These are phyloP conservation scores for Clarkia xantiana DNA, from an alignment of 345 rosid genomes.

Conservation along the genomic window DNA sequence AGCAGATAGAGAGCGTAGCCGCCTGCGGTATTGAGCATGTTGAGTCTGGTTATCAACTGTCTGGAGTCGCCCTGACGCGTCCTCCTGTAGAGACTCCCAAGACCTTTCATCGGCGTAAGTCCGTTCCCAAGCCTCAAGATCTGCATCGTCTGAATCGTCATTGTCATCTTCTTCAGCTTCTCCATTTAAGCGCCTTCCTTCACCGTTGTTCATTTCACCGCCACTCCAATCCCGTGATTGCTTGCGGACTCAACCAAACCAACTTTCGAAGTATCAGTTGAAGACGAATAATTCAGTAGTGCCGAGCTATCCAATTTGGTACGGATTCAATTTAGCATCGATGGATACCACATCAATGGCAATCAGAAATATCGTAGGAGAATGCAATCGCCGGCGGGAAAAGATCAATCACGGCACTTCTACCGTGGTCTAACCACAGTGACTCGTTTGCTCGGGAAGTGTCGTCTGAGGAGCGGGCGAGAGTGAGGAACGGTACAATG, in stretches of 20 bases:
- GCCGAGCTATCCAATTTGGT: too few species aligned
- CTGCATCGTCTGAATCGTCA: constrained; percentile 39
- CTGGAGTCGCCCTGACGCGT: constrained; percentile 69
- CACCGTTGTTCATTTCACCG: constrained; percentile 29
- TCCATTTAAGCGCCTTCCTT: constrained; percentile 21
- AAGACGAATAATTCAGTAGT: neutral
- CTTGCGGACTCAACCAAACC: neutral
- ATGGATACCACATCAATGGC: too few species aligned
- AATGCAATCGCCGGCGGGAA: too few species aligned
- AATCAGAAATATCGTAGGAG: too few species aligned
- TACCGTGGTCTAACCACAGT: too few species aligned
- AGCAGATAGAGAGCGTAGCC: constrained; percentile 55
- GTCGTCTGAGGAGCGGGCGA: too few species aligned
- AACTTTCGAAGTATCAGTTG: neutral
- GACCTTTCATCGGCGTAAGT: constrained; percentile 69
- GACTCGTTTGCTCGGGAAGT: too few species aligned
- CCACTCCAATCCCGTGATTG: neutral
- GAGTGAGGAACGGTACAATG: too few species aligned
- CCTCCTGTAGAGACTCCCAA: constrained; percentile 85
- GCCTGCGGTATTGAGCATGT: constrained; percentile 61
- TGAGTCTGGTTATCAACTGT: constrained; percentile 55
- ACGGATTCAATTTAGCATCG: too few species aligned
- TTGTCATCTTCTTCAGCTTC: constrained; percentile 45
- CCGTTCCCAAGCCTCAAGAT: constrained; percentile 68
- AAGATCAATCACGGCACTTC: too few species aligned